Percentiles rank a stretch among this genome's conserved stretches.
These are phyloP conservation scores for Globisporangium rhizosaccharum DNA, from an alignment of 352 stramenopile genomes.

Conservation along the genomic window DNA sequence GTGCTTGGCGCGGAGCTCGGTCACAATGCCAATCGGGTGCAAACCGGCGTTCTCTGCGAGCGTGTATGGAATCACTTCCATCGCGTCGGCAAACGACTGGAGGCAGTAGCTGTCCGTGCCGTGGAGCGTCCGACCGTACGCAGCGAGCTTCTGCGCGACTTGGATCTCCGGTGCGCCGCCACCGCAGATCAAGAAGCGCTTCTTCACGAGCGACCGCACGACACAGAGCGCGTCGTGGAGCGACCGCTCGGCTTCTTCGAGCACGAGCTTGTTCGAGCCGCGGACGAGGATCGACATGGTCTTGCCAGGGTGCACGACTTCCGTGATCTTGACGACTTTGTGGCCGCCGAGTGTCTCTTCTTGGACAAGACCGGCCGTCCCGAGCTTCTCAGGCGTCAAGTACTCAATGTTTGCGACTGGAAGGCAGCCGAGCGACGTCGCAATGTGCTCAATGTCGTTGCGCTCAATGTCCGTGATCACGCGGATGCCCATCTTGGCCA, in stretches of 20 bases:
- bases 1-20: slow-evolving; percentile 92
- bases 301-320: slow-evolving; percentile 92
- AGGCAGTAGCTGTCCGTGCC: slow-evolving; percentile 97
- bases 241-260: slow-evolving; percentile 97
- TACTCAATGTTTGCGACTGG: slow-evolving; percentile 98
- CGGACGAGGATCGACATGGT: slow-evolving; percentile 98
- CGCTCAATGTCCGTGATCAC: slow-evolving; percentile 99
- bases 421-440: slow-evolving; percentile 92
- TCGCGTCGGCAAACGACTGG: slow-evolving; percentile 95
- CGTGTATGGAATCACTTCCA: slow-evolving; percentile 99
- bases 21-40: slow-evolving; percentile 98
- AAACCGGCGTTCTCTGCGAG: slow-evolving; percentile 99
- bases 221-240: slow-evolving; percentile 99
- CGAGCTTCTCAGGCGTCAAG: slow-evolving; percentile 96
- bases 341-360: slow-evolving; percentile 95
- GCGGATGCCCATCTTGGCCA: slow-evolving; percentile 99
- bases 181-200: slow-evolving; percentile 97
- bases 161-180: slow-evolving; percentile 97
- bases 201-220: slow-evolving; percentile 97
- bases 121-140: slow-evolving; percentile 91
- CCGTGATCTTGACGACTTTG: slow-evolving; percentile 99
- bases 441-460: slow-evolving; percentile 99
- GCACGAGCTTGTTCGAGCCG: slow-evolving; percentile 97
- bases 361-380: slow-evolving; percentile 90
- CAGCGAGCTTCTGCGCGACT: slow-evolving; percentile 90